Evolutionary conservation across 139 green algal species (phyloP).

Genomic region (Ettlia oleoabundans): DNA sequence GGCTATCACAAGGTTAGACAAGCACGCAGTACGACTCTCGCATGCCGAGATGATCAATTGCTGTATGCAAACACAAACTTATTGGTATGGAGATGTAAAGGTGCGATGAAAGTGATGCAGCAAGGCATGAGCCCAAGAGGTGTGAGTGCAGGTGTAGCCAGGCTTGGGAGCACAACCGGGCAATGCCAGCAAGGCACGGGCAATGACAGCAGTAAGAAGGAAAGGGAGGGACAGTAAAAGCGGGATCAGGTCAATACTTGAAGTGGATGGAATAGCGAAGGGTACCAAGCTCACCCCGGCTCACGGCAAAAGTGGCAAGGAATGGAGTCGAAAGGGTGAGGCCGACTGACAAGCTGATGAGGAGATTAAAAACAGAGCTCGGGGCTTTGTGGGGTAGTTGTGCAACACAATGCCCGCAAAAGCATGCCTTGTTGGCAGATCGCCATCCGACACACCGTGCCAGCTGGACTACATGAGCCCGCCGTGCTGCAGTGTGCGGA

Average conservation of each 20-base stretch:
- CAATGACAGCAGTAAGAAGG: background rate
- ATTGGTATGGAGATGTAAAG: no score
- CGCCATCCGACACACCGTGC: no score
- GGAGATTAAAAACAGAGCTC: no score
- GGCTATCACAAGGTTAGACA: no score
- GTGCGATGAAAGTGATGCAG: no score
- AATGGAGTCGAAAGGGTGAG: background rate
- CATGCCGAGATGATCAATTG: no score
- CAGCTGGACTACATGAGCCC: background rate
- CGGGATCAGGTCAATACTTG: background rate
- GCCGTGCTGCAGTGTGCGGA: conserved; percentile 51
- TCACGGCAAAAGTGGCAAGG: background rate
- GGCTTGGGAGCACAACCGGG: background rate
- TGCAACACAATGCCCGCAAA: background rate
- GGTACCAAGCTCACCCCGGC: background rate
- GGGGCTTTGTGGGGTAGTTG: no score
- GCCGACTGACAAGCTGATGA: no score
- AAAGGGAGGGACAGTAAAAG: background rate
- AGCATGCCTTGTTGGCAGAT: background rate
- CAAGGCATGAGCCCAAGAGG: no score
- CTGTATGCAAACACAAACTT: no score
- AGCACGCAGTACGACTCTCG: no score
- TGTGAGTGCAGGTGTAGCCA: background rate
- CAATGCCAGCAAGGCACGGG: background rate
- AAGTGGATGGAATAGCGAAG: no score